Conservation (phyloP, 192 early-diverging fungal genomes). For the Backusella psychrophila region DNA sequence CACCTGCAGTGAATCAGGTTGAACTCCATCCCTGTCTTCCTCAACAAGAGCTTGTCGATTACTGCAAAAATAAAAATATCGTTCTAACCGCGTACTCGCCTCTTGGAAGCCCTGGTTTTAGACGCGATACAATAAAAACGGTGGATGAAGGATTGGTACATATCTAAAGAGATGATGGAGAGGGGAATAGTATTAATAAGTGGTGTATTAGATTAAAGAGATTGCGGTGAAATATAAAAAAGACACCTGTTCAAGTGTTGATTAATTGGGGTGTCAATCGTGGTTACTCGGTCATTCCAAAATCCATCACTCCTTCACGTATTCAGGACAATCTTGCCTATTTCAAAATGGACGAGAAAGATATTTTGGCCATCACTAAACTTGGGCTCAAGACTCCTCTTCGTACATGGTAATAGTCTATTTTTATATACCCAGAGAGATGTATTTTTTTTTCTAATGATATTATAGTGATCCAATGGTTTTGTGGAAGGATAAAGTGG, state of each 20-base stretch:
- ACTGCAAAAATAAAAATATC: conserved; percentile 54
- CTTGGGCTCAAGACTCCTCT: conserved; percentile 11
- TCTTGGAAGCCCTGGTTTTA: conserved; percentile 47
- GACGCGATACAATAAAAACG: conserved; percentile 38
- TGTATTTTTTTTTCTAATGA: not conserved
- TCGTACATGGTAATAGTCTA: conserved; percentile 14
- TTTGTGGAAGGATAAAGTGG: not conserved
- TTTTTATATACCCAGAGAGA: not conserved
- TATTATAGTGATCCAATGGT: not conserved
- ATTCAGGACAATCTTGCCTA: conserved; percentile 51
- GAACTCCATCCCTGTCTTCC: conserved; percentile 61
- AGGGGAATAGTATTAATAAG: not conserved
- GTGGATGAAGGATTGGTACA: conserved; percentile 44
- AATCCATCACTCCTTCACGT: conserved; percentile 50
- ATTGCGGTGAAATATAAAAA: conserved; percentile 44
- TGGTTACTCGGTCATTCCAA: conserved; percentile 55
- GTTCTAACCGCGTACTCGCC: conserved; percentile 65
- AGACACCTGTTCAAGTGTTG: conserved; percentile 50
- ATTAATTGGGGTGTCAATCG: conserved; percentile 57
- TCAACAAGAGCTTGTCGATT: conserved; percentile 54
- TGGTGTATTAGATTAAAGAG: conserved; percentile 31
- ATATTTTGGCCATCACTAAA: conserved; percentile 18
- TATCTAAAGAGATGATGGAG: not conserved
- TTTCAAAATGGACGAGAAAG: conserved; percentile 30
- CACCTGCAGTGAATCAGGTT: conserved; percentile 69